Conservation (phyloP, 2,329 filamentous ascomycete genomes). For the Hymenotorrendiella dingleyae region DNA sequence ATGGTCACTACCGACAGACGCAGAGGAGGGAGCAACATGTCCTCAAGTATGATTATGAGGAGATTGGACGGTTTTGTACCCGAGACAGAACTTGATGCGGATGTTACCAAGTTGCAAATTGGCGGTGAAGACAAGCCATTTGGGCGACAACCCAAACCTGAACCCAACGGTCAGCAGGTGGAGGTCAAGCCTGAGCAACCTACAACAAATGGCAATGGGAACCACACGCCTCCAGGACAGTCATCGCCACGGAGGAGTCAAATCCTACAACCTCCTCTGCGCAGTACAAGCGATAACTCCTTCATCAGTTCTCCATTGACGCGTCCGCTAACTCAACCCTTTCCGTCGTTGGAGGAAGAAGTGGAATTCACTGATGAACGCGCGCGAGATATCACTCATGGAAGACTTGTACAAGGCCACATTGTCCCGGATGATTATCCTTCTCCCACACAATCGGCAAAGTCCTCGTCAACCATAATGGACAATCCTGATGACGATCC, state of each 20-base stretch:
- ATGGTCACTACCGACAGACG: slow-evolving; percentile 84
- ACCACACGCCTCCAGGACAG: slow-evolving; percentile 23
- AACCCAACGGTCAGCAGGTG: slow-evolving; percentile 3
- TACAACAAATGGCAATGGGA: slow-evolving; percentile 6
- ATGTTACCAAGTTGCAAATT: slow-evolving; percentile 26
- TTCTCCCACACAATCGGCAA: slow-evolving; percentile 67
- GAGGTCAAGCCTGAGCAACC: slow-evolving; percentile 1
- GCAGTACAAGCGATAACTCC: slow-evolving; percentile 15
- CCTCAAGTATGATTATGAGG: slow-evolving; percentile 70
- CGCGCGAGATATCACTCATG: slow-evolving; percentile 84
- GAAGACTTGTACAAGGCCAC: slow-evolving; percentile 85
- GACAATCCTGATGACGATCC: slow-evolving; percentile 63
- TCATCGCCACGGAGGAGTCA: slow-evolving; percentile 20
- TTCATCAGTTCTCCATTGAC: slow-evolving; percentile 20
- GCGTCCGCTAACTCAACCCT: slow-evolving; percentile 17
- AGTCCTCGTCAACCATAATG: slow-evolving; percentile 49
- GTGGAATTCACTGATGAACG: slow-evolving; percentile 55
- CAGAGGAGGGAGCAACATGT: slow-evolving; percentile 58
- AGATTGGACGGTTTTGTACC: slow-evolving; percentile 57
- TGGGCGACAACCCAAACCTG: slow-evolving; percentile 8
- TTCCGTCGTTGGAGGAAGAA: slow-evolving; percentile 25
- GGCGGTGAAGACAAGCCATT: slow-evolving; percentile 12
- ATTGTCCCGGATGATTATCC: slow-evolving; percentile 92
- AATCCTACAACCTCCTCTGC: slow-evolving; percentile 19
- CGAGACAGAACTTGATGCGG: slow-evolving; percentile 36